Evolutionary conservation across 768 basidiomycete species (phyloP).

Genomic region (Collybiopsis luxurians): DNA sequence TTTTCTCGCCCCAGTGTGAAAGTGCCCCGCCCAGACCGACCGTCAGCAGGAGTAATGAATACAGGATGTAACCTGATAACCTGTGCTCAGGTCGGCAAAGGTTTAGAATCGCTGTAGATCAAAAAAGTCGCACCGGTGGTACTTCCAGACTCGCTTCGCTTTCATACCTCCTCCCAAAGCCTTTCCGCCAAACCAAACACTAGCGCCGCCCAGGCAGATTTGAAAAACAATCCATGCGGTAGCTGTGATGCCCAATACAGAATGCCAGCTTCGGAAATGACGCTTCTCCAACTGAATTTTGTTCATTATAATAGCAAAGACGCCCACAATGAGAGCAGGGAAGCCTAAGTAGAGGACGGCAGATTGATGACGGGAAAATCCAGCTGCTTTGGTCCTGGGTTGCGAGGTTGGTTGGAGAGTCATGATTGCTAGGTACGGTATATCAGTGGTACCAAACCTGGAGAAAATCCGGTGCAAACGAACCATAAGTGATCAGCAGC

Average conservation of each 20-base stretch:
- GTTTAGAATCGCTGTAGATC: neutral
- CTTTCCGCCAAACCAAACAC: slow-evolving; percentile 72
- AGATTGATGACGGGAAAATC: slow-evolving; percentile 67
- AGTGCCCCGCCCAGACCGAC: slow-evolving; percentile 68
- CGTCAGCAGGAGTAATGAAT: slow-evolving; percentile 58
- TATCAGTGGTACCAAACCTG: neutral
- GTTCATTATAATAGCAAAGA: slow-evolving; percentile 57
- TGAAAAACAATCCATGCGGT: slow-evolving; percentile 63
- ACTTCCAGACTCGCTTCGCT: slow-evolving; percentile 81
- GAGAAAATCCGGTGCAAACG: slow-evolving; percentile 9
- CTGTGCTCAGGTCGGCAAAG: slow-evolving; percentile 28
- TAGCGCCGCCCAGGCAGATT: slow-evolving; percentile 62
- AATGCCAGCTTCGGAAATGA: slow-evolving; percentile 79
- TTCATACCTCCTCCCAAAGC: slow-evolving; percentile 68
- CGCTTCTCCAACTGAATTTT: slow-evolving; percentile 47
- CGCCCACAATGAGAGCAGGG: slow-evolving; percentile 57
- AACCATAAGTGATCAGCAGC: slow-evolving; percentile 60
- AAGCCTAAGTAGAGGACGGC: slow-evolving; percentile 55
- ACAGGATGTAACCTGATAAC: slow-evolving; percentile 71
- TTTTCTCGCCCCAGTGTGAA: slow-evolving; percentile 53
- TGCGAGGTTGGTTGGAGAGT: slow-evolving; percentile 75
- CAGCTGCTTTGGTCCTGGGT: slow-evolving; percentile 61
- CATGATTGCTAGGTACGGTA: slow-evolving; percentile 53
- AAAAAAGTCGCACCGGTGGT: slow-evolving; percentile 61
- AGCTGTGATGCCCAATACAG: slow-evolving; percentile 67